These are phyloP conservation scores for Adansonia grandidieri DNA, from an alignment of 441 rosid species.

Conservation along the genomic window DNA sequence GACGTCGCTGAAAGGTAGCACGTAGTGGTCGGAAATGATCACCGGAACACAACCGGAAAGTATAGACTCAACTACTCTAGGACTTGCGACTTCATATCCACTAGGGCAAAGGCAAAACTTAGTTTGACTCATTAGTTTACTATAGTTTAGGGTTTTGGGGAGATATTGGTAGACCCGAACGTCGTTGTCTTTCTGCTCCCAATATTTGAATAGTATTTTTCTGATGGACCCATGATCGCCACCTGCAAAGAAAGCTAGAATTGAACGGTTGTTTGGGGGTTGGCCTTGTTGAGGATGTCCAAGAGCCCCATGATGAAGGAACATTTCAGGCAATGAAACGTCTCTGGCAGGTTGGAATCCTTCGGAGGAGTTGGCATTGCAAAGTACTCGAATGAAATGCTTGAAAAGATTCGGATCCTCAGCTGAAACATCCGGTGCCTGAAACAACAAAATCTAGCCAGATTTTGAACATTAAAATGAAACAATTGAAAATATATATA, in stretches of 20 bases:
- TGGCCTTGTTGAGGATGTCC: slow-evolving; percentile 31
- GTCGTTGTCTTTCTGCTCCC: slow-evolving; percentile 60
- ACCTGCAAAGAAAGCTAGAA: slow-evolving; percentile 77
- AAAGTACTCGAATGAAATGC: slow-evolving; percentile 72
- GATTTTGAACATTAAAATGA: background rate
- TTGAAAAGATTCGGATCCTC: slow-evolving; percentile 59
- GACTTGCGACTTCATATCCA: slow-evolving; percentile 87
- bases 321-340: slow-evolving; percentile 72
- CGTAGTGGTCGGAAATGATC: slow-evolving; percentile 67
- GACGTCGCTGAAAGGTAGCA: slow-evolving; percentile 74
- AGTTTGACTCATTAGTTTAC: slow-evolving; percentile 52
- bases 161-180: slow-evolving; percentile 58
- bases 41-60: slow-evolving; percentile 75
- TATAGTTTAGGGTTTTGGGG: slow-evolving; percentile 60
- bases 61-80: slow-evolving; percentile 65
- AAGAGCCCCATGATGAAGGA: slow-evolving; percentile 36
- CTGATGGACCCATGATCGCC: slow-evolving; percentile 65
- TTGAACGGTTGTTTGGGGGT: slow-evolving; percentile 43
- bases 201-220: slow-evolving; percentile 50
- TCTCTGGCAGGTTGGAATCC: slow-evolving; percentile 70
- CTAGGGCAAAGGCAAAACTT: slow-evolving; percentile 86
- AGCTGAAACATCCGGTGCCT: slow-evolving; percentile 71
- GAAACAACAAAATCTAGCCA: background rate
- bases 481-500: background rate
- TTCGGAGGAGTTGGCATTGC: slow-evolving; percentile 84